Evolutionary conservation across 2,329 filamentous ascomycete genomes (phyloP).

Genomic region (Pseudogymnoascus sp.): DNA sequence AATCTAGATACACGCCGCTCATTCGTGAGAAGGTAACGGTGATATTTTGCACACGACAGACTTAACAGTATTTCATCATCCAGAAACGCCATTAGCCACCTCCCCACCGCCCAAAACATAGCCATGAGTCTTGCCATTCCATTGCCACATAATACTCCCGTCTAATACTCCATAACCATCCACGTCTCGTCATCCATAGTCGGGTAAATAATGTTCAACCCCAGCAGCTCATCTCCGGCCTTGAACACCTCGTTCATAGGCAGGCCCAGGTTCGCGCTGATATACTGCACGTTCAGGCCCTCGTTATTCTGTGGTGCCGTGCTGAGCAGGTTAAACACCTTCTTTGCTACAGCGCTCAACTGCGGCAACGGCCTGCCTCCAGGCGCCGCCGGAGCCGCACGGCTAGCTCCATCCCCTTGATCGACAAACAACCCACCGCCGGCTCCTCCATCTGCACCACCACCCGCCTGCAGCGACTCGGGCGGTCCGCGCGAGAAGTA

Average conservation of each 20-base stretch:
- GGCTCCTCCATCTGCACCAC: constrained; percentile 25
- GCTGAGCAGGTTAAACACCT: constrained; percentile 63
- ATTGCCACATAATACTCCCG: not conserved
- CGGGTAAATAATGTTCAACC: constrained; percentile 70
- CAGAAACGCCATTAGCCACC: constrained; percentile 8
- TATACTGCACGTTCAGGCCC: constrained; percentile 72
- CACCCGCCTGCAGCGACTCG: constrained; percentile 29
- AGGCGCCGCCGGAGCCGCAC: constrained; percentile 22
- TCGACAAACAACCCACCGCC: constrained; percentile 31
- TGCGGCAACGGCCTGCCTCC: constrained; percentile 31
- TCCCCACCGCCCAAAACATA: not conserved
- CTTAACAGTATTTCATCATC: not conserved
- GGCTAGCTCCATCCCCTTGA: constrained; percentile 28
- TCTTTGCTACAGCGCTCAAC: constrained; percentile 51
- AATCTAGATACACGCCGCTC: constrained; percentile 16
- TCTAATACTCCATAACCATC: constrained; percentile 66
- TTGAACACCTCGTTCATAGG: constrained; percentile 61
- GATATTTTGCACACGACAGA: constrained; percentile 13
- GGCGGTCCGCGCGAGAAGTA: constrained; percentile 66
- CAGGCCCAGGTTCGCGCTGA: constrained; percentile 59
- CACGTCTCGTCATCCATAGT: constrained; percentile 92
- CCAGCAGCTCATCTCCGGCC: constrained; percentile 74
- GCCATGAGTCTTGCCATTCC: constrained; percentile 1
- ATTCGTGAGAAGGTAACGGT: constrained; percentile 15
- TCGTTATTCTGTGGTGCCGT: constrained; percentile 66